Evolutionary conservation across 2,329 filamentous ascomycete species (phyloP), one percentile per base, ranked within the genome.

Genomic region (Fusarium sp.): DNA sequence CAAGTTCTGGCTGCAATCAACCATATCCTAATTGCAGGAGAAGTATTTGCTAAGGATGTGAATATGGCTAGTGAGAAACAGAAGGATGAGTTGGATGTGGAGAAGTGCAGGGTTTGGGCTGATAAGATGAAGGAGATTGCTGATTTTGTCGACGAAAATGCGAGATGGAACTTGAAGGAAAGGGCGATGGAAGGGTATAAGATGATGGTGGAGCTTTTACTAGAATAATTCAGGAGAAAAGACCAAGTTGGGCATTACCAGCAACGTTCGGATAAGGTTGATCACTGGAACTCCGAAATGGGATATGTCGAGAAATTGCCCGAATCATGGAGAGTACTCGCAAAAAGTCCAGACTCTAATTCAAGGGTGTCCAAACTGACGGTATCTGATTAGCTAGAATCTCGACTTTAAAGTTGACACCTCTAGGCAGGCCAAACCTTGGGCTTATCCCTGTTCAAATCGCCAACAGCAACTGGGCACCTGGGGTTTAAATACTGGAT

Each of bases 31-130:
- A 34, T 71, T 0, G 59, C 56, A 0, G 68, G 68, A 2, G 59
- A 71, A 1, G 6, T 6, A 0, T 58, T 65, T 4, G 48, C 18
- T 0, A 32, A 42, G 3, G 63, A 47, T 2, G 48, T 47, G 1
- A 70, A 61, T 14, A 9, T 1, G 0, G n/a, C 48, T 8, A 20
- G 8, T 1, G 2, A 27, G 1, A 22, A 40, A 24, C n/a, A 34
- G 8, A 4, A 13, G 0, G 10, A 18, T 14, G 48, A 58, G 2
- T 3, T 56, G 0, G 53, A 27, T 11, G 25, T 20, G 0, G 14
- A 6, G 0, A 67, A 29, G 52, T 71, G 64, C 47, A 63, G 16
- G 30, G 1, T 54, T 0, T 71, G 69, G 69, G 65, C 65, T 0
- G 51, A 20, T 0, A 64, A 54, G 4, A 1, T 72, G 0, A 42